phyloP scores from a whole-genome alignment of 2,329 filamentous ascomycete species.

The Ophidiomyces ophidiicola region DNA sequence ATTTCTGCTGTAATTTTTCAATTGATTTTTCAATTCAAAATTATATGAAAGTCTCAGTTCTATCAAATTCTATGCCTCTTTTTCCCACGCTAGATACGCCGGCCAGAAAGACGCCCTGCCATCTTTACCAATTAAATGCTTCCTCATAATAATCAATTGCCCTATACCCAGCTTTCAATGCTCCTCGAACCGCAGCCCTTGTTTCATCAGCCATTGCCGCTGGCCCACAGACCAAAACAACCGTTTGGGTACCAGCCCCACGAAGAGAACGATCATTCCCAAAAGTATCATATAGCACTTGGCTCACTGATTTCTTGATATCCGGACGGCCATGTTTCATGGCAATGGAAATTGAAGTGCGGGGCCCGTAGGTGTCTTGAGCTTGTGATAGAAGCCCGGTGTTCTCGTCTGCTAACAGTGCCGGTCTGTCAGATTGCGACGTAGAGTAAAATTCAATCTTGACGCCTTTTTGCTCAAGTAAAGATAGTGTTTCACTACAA shows the following conservation, averaged over 20 bases:
- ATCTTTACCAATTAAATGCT: constrained; percentile 29
- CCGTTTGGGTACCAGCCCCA: constrained; percentile 12
- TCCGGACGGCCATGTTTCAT: constrained; percentile 10
- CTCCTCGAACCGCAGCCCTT: constrained; percentile 26
- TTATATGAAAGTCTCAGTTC: too few species aligned
- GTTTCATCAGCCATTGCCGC: constrained; percentile 34
- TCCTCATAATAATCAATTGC: constrained; percentile 37
- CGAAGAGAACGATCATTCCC: neutral
- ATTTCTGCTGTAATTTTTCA: neutral
- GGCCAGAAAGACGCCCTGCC: neutral
- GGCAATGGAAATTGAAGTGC: neutral
- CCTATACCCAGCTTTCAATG: constrained; percentile 20
- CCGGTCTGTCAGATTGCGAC: neutral
- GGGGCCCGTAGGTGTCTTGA: neutral
- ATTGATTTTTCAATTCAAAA: too few species aligned
- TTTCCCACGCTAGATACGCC: too few species aligned
- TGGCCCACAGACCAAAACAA: constrained; percentile 33
- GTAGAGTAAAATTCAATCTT: constrained; percentile 12
- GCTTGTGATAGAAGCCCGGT: constrained; percentile 11
- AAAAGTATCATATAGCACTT: neutral
- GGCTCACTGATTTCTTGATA: constrained; percentile 4
- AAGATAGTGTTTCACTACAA: constrained; percentile 1
- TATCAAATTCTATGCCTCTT: too few species aligned
- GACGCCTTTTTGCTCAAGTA: constrained; percentile 6
- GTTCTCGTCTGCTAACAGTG: constrained; percentile 5